Evolutionary conservation across 2,329 filamentous ascomycete genomes (phyloP).

Genomic region (Colletotrichum caudatum): DNA sequence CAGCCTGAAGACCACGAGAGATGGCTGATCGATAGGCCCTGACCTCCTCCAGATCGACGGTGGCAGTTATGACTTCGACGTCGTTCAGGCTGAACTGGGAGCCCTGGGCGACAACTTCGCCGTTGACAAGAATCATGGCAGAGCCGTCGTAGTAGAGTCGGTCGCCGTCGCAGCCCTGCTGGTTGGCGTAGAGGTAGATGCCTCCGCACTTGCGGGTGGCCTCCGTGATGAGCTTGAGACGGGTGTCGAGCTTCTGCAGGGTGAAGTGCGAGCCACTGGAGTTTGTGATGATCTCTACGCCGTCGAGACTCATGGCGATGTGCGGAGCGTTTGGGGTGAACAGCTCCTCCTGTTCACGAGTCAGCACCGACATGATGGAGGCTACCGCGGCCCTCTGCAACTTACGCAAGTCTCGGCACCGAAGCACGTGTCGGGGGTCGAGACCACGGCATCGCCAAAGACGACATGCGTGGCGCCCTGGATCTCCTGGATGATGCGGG

Average conservation of each 20-base stretch:
- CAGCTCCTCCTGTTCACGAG: conserved; percentile 61
- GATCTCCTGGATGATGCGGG: conserved; percentile 68
- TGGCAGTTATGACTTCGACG: conserved; percentile 75
- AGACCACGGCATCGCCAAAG: conserved; percentile 77
- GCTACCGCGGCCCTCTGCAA: neutral
- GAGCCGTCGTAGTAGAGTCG: conserved; percentile 65
- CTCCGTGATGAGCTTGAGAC: conserved; percentile 73
- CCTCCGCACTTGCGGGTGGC: conserved; percentile 65
- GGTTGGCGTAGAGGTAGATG: conserved; percentile 62
- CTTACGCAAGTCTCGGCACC: conserved; percentile 68
- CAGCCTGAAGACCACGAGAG: conserved; percentile 69
- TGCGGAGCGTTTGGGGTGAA: conserved; percentile 65
- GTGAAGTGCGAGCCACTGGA: conserved; percentile 74
- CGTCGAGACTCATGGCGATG: conserved; percentile 53
- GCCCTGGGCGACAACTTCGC: conserved; percentile 63
- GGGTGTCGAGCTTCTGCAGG: conserved; percentile 71
- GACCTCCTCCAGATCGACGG: conserved; percentile 79
- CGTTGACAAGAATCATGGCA: conserved; percentile 72
- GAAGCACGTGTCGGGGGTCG: conserved; percentile 69
- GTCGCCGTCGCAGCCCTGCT: conserved; percentile 70
- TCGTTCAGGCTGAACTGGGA: conserved; percentile 62
- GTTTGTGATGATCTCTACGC: conserved; percentile 80
- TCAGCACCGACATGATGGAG: neutral
- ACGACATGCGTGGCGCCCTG: conserved; percentile 61
- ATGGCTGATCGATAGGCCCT: conserved; percentile 68